phyloP scores from a whole-genome alignment of 768 basidiomycete genomes.

The Lactifluus rugatus region DNA sequence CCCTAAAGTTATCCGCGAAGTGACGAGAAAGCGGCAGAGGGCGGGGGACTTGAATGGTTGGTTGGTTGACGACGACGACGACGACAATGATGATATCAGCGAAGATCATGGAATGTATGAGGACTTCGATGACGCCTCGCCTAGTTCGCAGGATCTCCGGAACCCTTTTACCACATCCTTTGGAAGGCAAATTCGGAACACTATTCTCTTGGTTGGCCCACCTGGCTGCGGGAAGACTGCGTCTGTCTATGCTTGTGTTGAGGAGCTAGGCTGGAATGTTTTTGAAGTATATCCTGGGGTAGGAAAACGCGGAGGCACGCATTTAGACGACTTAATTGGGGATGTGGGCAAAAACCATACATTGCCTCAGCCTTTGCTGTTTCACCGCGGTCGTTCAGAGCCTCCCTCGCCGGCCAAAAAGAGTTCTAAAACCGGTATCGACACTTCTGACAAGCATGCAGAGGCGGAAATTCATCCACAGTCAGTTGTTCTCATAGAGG shows the following conservation, averaged over 20 bases:
- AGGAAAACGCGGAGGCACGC: conserved; percentile 75
- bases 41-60: conserved; percentile 13
- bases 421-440: neutral
- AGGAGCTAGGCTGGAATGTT: conserved; percentile 90
- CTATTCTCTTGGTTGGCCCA: conserved; percentile 78
- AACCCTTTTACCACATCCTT: conserved; percentile 24
- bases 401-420: conserved; percentile 9
- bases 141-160: neutral
- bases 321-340: conserved; percentile 72
- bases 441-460: neutral
- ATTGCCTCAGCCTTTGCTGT: conserved; percentile 15
- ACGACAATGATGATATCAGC: neutral
- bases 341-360: conserved; percentile 92
- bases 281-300: conserved; percentile 96
- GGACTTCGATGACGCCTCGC: neutral
- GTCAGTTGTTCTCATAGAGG: conserved; percentile 86
- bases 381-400: conserved; percentile 16
- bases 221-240: conserved; percentile 85
- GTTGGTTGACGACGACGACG: conserved; percentile 13
- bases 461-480: conserved; percentile 33
- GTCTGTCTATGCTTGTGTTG: conserved; percentile 86
- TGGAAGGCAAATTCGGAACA: conserved; percentile 58
- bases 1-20: conserved; percentile 18
- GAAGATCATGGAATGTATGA: neutral
- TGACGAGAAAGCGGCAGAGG: conserved; percentile 15